Evolutionary conservation across 805 yeast species (phyloP).

Genomic region (Ogataea methylovora): DNA sequence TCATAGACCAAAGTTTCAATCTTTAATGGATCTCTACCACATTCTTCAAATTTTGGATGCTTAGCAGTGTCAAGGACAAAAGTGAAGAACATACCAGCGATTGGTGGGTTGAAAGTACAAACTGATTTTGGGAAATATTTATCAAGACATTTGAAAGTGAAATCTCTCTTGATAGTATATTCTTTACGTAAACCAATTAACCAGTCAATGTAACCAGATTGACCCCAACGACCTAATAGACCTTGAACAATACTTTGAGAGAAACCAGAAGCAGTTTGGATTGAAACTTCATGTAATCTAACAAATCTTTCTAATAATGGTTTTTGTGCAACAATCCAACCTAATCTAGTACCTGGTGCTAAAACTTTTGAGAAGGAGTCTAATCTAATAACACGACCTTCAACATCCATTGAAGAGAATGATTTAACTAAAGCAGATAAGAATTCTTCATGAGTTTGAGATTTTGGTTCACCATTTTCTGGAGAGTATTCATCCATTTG

Average conservation of each 20-base stretch:
- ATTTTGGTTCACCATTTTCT: conserved; percentile 28
- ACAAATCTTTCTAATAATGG: conserved; percentile 55
- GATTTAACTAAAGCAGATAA: conserved; percentile 64
- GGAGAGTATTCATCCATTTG: conserved; percentile 78
- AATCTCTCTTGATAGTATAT: conserved; percentile 84
- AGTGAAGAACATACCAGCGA: conserved; percentile 86
- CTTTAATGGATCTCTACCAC: conserved; percentile 47
- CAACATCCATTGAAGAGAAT: conserved; percentile 66
- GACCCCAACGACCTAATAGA: conserved; percentile 82
- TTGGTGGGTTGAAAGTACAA: conserved; percentile 47
- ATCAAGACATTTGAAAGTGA: conserved; percentile 68
- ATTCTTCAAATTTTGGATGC: conserved; percentile 68
- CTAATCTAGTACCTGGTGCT: conserved; percentile 86
- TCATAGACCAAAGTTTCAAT: conserved; percentile 63
- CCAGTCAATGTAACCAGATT: conserved; percentile 84
- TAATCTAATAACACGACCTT: conserved; percentile 84
- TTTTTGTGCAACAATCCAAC: conserved; percentile 80
- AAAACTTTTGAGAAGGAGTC: conserved; percentile 88
- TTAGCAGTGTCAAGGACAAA: conserved; percentile 64
- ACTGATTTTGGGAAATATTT: conserved; percentile 45
- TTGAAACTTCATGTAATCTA: conserved; percentile 71
- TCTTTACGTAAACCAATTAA: conserved; percentile 72
- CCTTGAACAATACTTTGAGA: conserved; percentile 66
- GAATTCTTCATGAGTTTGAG: conserved; percentile 55
- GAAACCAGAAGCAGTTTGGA: conserved; percentile 79